Evolutionary conservation across 257 asterid species (phyloP).

Genomic region (Capsicum pubescens): DNA sequence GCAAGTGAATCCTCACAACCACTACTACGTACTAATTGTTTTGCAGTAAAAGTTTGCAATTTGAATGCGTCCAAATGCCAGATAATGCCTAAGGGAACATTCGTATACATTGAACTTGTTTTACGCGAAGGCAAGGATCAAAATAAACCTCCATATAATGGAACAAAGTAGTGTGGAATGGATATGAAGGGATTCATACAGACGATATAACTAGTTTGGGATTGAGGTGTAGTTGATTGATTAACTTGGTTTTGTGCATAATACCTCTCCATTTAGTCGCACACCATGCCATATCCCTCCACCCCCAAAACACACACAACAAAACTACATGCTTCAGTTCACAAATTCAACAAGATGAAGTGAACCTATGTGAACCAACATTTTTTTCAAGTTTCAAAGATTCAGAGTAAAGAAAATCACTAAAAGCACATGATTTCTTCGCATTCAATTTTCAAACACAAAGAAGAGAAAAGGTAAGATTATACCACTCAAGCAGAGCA

Average conservation of each 20-base stretch:
- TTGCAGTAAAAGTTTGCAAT: not conserved
- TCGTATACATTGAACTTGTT: not conserved
- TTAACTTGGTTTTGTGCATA: constrained; percentile 23
- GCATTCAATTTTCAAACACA: not conserved
- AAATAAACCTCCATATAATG: not conserved
- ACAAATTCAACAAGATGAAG: constrained; percentile 9
- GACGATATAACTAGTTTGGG: not conserved
- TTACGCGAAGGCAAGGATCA: not conserved
- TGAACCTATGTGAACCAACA: not conserved
- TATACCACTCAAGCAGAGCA: not conserved
- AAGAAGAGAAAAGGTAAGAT: constrained; percentile 18
- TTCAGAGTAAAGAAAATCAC: constrained; percentile 11
- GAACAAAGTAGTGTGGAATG: not conserved
- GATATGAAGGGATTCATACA: constrained; percentile 20
- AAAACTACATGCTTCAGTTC: not conserved
- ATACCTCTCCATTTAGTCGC: not conserved
- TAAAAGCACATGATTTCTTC: not conserved
- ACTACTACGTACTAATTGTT: not conserved
- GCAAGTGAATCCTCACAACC: not conserved
- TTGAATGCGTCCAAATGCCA: not conserved
- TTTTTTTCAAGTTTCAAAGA: not conserved
- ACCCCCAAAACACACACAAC: constrained; percentile 1
- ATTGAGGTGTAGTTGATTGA: not conserved
- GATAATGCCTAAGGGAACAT: not conserved
- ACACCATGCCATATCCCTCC: not conserved